Conservation (phyloP, 164 flowering plant genomes). For the Kalanchoe fedtschenkoi region DNA sequence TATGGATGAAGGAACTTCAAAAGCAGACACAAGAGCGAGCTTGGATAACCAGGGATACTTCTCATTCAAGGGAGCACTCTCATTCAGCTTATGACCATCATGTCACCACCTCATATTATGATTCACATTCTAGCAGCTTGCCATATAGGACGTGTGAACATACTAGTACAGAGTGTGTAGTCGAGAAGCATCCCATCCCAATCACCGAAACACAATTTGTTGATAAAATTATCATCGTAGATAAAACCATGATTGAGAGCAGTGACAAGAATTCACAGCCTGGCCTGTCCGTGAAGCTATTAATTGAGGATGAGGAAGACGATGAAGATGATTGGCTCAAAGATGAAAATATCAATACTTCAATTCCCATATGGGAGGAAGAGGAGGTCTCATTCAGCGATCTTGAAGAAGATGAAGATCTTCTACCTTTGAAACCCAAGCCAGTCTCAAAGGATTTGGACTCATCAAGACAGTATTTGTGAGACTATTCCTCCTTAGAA, state of each 20-base stretch:
- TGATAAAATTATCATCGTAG: constrained; percentile 38
- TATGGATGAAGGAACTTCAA: constrained; percentile 62
- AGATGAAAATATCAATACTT: constrained; percentile 31
- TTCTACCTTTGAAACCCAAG: constrained; percentile 26
- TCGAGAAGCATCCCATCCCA: constrained; percentile 27
- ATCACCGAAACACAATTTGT: constrained; percentile 22
- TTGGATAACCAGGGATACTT: constrained; percentile 18
- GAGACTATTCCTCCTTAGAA: constrained; percentile 1
- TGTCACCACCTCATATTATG: constrained; percentile 10
- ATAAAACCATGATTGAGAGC: constrained; percentile 24
- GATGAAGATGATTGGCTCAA: constrained; percentile 80
- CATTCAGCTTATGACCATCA: constrained; percentile 15
- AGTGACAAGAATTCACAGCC: constrained; percentile 20
- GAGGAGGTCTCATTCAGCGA: constrained; percentile 91
- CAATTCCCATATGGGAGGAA: constrained; percentile 36
- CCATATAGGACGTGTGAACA: constrained; percentile 20
- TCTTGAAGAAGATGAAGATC: constrained; percentile 43
- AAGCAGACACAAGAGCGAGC: constrained; percentile 26
- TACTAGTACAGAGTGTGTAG: constrained; percentile 18
- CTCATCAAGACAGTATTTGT: background rate
- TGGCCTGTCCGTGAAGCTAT: constrained; percentile 22
- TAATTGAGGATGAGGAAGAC: constrained; percentile 36
- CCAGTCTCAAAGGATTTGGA: constrained; percentile 9
- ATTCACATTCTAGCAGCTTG: constrained; percentile 14
- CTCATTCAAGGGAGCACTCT: constrained; percentile 12